Conservation (phyloP, 1,284 basidiomycete species). For the Phenoliferia sp. region DNA sequence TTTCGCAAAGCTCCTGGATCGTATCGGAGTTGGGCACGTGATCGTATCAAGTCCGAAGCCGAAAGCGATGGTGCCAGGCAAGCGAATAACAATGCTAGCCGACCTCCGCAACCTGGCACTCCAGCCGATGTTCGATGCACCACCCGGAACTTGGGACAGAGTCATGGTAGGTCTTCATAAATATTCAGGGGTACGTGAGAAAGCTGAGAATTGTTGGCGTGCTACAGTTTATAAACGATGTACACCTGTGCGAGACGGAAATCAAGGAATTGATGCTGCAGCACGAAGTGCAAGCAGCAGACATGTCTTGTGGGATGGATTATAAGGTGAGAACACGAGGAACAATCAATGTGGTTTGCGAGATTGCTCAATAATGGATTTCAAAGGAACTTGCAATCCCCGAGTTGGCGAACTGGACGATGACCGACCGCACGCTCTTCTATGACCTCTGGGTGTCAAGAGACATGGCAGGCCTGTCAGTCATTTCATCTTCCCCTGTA, state of each 20-base stretch:
- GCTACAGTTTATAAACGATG: slow-evolving; percentile 45
- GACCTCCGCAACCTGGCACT: slow-evolving; percentile 46
- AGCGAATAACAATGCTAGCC: slow-evolving; percentile 44
- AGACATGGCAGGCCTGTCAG: not conserved
- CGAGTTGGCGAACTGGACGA: not conserved
- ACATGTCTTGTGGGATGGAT: slow-evolving; percentile 48
- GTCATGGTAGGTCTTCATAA: slow-evolving; percentile 37
- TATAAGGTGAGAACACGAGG: slow-evolving; percentile 19
- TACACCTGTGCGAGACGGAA: slow-evolving; percentile 45
- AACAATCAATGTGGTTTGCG: not conserved
- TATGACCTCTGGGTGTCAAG: slow-evolving; percentile 1
- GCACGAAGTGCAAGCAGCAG: slow-evolving; percentile 44
- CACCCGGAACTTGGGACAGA: slow-evolving; percentile 40
- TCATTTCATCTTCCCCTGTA: slow-evolving; percentile 25
- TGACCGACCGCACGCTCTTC: not conserved
- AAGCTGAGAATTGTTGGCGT: not conserved
- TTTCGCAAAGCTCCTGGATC: slow-evolving; percentile 24
- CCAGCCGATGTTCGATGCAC: slow-evolving; percentile 42
- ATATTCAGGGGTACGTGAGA: not conserved
- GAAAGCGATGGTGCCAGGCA: not conserved
- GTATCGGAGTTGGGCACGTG: slow-evolving; percentile 29
- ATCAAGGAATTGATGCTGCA: slow-evolving; percentile 46
- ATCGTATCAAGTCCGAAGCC: slow-evolving; percentile 11
- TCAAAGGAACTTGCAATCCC: not conserved
- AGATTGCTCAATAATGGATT: not conserved